A percentile compares a stretch with the other conserved stretches of the same genome.
These are phyloP conservation scores for Salix udensis DNA, from an alignment of 345 rosid species.

Conservation along the genomic window DNA sequence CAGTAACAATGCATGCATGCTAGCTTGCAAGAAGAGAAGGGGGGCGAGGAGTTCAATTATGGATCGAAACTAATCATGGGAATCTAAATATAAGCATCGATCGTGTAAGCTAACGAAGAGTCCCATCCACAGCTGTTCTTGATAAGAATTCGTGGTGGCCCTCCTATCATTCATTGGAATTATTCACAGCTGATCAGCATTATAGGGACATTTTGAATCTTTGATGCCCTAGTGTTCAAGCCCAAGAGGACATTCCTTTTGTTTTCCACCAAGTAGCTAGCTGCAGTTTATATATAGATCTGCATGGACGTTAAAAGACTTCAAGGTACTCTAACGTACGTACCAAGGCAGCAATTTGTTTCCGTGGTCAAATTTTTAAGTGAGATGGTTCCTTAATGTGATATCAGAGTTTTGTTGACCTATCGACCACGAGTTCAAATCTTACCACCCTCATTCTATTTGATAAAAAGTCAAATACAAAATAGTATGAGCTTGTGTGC, in stretches of 20 bases:
- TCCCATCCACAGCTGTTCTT: neutral
- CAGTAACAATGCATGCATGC: neutral
- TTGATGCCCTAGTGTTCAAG: constrained; percentile 1
- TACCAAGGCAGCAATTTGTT: neutral
- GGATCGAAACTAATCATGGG: neutral
- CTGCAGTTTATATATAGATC: neutral
- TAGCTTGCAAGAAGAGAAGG: neutral
- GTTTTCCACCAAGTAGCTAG: neutral
- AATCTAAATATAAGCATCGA: no score
- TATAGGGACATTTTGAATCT: neutral
- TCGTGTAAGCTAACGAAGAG: neutral
- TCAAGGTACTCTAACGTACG: neutral
- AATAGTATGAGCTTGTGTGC: no score
- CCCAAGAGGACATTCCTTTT: neutral
- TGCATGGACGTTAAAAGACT: neutral
- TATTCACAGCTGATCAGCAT: neutral
- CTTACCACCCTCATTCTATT: no score
- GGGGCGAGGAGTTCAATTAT: neutral
- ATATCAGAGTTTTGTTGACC: no score
- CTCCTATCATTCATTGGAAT: neutral
- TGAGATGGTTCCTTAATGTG: no score
- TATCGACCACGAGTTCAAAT: no score
- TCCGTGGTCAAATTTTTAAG: neutral
- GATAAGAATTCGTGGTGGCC: neutral
- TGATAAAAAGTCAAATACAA: no score